Evolutionary conservation across 1,284 basidiomycete species (phyloP).

Genomic region (Volvariella surrecta): DNA sequence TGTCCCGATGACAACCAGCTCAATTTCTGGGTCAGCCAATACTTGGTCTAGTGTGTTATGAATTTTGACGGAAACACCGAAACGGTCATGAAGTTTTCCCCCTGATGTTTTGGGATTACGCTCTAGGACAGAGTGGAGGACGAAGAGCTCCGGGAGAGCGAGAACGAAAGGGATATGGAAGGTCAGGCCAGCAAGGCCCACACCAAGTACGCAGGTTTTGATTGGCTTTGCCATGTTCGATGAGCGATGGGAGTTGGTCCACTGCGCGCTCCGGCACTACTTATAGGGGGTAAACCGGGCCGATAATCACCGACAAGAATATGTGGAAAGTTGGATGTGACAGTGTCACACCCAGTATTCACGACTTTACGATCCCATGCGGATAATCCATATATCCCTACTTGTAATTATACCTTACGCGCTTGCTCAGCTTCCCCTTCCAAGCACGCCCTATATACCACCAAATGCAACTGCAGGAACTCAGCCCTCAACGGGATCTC

Average conservation of each 20-base stretch:
- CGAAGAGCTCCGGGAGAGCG: conserved; percentile 67
- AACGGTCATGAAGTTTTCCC: conserved; percentile 56
- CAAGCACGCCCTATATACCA: conserved; percentile 51
- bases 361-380: conserved; percentile 10
- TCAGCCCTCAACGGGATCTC: conserved; percentile 34
- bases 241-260: no score
- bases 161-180: conserved; percentile 79
- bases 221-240: conserved; percentile 38
- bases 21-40: conserved; percentile 49
- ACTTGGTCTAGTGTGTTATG: conserved; percentile 49
- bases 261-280: not conserved
- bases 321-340: not conserved
- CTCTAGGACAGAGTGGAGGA: conserved; percentile 56
- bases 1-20: conserved; percentile 67
- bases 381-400: conserved; percentile 13
- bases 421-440: conserved; percentile 52
- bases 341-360: not conserved
- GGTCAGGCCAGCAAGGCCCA: conserved; percentile 66
- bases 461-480: conserved; percentile 55
- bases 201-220: conserved; percentile 65
- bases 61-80: conserved; percentile 50
- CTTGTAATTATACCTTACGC: conserved; percentile 14
- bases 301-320: conserved; percentile 4
- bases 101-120: conserved; percentile 48
- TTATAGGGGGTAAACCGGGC: not conserved